Base-by-base conservation (phyloP, 345 rosid genomes). In the Brassica carinata region DNA sequence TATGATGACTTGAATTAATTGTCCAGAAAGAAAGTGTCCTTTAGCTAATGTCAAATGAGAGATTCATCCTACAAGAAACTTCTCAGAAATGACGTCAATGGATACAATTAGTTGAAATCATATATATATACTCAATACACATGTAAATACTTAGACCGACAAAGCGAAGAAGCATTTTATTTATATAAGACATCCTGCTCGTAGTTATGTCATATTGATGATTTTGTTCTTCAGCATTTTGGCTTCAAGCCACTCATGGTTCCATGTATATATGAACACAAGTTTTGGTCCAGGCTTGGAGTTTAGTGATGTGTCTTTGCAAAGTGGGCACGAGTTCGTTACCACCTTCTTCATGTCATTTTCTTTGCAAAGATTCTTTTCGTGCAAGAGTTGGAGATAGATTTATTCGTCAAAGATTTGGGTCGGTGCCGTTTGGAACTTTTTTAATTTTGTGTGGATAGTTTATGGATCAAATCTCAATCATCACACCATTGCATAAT, bases 291-390 rank as follows among this genome's bases (percentile, higher is more conserved):
- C 71, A 63, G 31, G 51, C 65, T 74, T 74, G 79, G 74, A 74
- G 71, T 69, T 63, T 80, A 61, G 79, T 69, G 79, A 58, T 57
- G 17, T 33, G 71, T 74, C 65, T 68, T 80, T 74, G 75, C 74
- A 74, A 80, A 80, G 75, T 69, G 75, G 79, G 83, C 75, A 69
- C 66, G 59, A 74, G 70, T 80, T 74, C 59, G 71, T 79, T 80
- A 74, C 66, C 66, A 74, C 75, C 79, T 74, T 74, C 83, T 68
- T 36, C 67, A 62, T 74, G 83, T 74, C 83, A 69, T 74, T 80
- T 80, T 74, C 58, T 74, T 0, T 33, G 26, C 27, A 15, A 45
- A 68, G 75, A 68, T 74, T 80, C 83, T 80, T 80, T 74, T 19
- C 83, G 82, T 73, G 82, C 63, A 73, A 73, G 78, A 66, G 36